Evolutionary conservation across 1,139 yeast species (phyloP), one percentile per base, ranked within the genome.

Genomic region (Debaryomyces subglobosus): DNA sequence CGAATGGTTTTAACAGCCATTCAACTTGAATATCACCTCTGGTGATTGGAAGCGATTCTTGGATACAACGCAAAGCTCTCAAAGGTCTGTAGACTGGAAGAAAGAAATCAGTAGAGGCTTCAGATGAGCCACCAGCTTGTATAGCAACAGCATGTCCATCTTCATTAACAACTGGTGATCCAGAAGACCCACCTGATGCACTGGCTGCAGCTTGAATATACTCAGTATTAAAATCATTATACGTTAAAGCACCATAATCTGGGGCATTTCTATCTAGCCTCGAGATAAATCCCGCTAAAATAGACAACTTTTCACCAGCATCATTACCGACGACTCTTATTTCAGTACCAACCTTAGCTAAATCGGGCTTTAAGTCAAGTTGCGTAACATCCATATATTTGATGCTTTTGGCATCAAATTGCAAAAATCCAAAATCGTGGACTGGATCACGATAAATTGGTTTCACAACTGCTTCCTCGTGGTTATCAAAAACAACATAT

Each of bases 171-270:
- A 92, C 98, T 0, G 98, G 97, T 2, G 97, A 90, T 4, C 98
- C 98, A 45, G 96, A 86, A 1, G 97, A 90, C 1, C 97, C 97
- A 35, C 97, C 97, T 9, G 96, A 86, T 0, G 97, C 96, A 56
- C 92, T 82, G 0, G 97, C 97, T 13, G 97, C 97, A 1, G 97
- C 98, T 68, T 92, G 97, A 51, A 91, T 90, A 68, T 92, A 92
- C 66, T 90, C 97, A 0, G 97, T 92, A 65, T 92, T 92, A 77
- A 91, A 92, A 71, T 92, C 98, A 62, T 89, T 90, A 65, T 91
- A 92, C n/a, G 95, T 85, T 59, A 88, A 73, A 16, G 84, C 84
- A 39, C 97, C 97, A 64, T 92, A 92, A 54, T 89, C 96, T 2
- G 98, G 98, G 3, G 97, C 96, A 64, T 91, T 90, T 74, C 97